phyloP scores from a whole-genome alignment of 2,329 filamentous ascomycete species.

The Thielaviopsis euricoi region DNA sequence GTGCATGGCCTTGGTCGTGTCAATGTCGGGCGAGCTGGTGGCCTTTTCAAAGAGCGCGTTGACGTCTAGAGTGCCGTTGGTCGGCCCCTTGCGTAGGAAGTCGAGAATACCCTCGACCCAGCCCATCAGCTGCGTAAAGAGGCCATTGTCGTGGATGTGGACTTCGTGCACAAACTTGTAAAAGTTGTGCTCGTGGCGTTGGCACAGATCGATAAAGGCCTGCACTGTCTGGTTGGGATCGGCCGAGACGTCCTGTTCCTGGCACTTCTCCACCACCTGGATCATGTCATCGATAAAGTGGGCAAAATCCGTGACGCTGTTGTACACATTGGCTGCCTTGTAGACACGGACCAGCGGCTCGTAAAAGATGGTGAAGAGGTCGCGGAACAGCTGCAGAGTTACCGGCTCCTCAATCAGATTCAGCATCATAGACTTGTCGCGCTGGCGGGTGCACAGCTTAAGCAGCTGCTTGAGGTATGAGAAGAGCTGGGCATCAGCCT shows the following conservation, averaged over 20 bases:
- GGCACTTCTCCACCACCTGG: slow-evolving; percentile 49
- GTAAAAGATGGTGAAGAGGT: slow-evolving; percentile 97
- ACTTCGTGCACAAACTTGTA: slow-evolving; percentile 99
- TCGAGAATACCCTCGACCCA: slow-evolving; percentile 95
- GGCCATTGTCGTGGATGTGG: slow-evolving; percentile 86
- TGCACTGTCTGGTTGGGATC: slow-evolving; percentile 98
- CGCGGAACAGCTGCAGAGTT: slow-evolving; percentile 89
- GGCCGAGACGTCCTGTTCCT: slow-evolving; percentile 67
- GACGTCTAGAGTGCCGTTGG: slow-evolving; percentile 77
- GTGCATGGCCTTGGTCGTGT: slow-evolving; percentile 53
- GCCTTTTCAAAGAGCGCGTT: slow-evolving; percentile 82
- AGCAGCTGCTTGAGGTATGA: slow-evolving; percentile 88
- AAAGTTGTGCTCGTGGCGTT: slow-evolving; percentile 87
- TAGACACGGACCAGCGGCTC: slow-evolving; percentile 93
- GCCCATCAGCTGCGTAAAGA: slow-evolving; percentile 90
- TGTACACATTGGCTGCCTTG: slow-evolving; percentile 97
- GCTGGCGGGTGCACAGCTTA: slow-evolving; percentile 77
- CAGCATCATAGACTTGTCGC: slow-evolving; percentile 96
- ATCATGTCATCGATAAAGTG: slow-evolving; percentile 89
- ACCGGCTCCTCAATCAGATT: slow-evolving; percentile 88
- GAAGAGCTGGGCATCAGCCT: slow-evolving; percentile 79
- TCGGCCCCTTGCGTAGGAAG: slow-evolving; percentile 75
- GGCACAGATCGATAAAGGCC: slow-evolving; percentile 91
- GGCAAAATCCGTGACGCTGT: slow-evolving; percentile 90
- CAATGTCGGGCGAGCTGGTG: slow-evolving; percentile 46